Conservation (phyloP, 257 asterid genomes). For the Avicennia marina region DNA sequence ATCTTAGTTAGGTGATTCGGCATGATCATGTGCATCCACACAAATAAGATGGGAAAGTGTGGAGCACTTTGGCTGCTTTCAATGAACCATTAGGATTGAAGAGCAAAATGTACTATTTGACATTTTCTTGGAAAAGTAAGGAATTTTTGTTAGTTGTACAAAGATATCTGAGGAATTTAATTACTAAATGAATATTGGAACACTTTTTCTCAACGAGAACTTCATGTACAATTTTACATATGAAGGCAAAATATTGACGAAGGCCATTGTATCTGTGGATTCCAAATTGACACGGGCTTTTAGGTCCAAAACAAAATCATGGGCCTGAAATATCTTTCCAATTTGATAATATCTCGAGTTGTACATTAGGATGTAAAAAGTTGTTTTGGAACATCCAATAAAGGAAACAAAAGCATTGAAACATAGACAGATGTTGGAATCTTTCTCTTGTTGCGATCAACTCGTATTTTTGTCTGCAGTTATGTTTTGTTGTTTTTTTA, state of each 20-base stretch:
- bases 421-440: neutral
- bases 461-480: neutral
- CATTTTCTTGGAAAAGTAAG: too few species aligned
- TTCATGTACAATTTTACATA: neutral
- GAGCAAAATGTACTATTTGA: too few species aligned
- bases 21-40: too few species aligned
- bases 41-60: too few species aligned
- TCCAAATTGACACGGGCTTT: neutral
- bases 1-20: too few species aligned
- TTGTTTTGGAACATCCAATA: neutral
- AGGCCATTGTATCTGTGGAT: neutral
- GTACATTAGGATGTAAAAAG: neutral
- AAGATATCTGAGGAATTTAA: too few species aligned
- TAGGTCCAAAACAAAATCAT: neutral
- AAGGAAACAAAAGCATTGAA: neutral
- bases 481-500: neutral
- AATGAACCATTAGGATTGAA: neutral
- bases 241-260: neutral
- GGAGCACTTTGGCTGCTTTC: too few species aligned
- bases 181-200: neutral
- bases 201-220: neutral
- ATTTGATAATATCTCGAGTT: neutral
- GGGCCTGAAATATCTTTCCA: neutral
- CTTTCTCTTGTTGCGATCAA: neutral
- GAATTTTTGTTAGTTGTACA: too few species aligned